Base-by-base conservation (phyloP, 176 grass and related monocot species). In the Themeda triandra region DNA sequence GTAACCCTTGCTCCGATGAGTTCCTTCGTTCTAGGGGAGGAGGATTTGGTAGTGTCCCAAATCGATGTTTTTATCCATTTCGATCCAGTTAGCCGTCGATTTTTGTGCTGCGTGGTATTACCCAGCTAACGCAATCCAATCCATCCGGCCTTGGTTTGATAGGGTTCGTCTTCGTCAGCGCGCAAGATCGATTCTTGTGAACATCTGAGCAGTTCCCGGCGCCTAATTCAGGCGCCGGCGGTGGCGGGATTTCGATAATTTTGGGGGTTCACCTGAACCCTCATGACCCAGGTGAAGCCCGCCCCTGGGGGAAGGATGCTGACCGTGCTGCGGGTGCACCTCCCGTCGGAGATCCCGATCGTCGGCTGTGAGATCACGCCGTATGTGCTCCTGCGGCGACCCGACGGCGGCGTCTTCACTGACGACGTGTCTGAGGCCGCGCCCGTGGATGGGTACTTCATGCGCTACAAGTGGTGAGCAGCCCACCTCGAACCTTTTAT, bases 291-390 rank as follows among this genome's bases (percentile, higher is more conserved):
- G 28, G 39, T 83, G 69, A 83, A 73, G 39, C 19, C 81, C 56
- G 81, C 70, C 81, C 69, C 81, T 48, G 86, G 75, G 69, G 49
- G 78, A 86, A 92, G 87, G 69, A 97, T 94, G 94, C 82, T 97
- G 87, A 90, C 64, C 80, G 86, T 97, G 69, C 82, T 94, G 83
- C 69, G 94, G 70, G 87, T 97, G 41, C 94, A 97, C 83, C 87
- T 97, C 39, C 91, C 94, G 25, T 94, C 94, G 84, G 94, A 97
- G 85, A 97, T 97, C 94, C 94, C 94, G 32, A 89, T 97, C 48
- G 89, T 94, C 1, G 94, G 94, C 59, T 97, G 94, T 31, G 94
- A 97, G 94, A 97, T 97, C 85, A 92, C 94, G 44, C 94, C 94
- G 19, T 97, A 97, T 8, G 92, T 97, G 60, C 86, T 94, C 18